Conservation (phyloP, 306 rosid species). For the Vicia sativa region DNA sequence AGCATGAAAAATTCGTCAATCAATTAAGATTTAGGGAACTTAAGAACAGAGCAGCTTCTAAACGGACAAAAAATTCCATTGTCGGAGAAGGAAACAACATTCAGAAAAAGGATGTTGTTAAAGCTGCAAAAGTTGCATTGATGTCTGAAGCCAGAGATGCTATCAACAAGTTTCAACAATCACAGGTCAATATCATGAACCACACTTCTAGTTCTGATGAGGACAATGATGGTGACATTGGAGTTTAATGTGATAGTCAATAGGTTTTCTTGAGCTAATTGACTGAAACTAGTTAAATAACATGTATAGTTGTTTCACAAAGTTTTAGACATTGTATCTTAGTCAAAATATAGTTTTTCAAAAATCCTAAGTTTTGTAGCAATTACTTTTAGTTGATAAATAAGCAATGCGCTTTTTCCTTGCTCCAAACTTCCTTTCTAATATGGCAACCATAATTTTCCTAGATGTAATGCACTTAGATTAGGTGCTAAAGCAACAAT, state of each 20-base stretch:
- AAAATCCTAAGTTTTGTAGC: conserved; percentile 9
- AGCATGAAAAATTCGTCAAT: conserved; percentile 80
- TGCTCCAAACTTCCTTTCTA: conserved; percentile 1
- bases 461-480: conserved; percentile 14
- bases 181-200: conserved; percentile 37
- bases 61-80: conserved; percentile 14
- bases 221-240: conserved; percentile 42
- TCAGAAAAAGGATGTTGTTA: conserved; percentile 47
- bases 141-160: conserved; percentile 78
- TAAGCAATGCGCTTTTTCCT: conserved; percentile 9
- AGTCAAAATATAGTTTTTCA: neutral
- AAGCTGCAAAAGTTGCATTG: conserved; percentile 71
- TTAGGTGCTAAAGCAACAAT: neutral
- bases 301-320: conserved; percentile 26
- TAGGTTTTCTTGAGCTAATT: conserved; percentile 20
- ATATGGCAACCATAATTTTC: neutral
- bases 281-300: conserved; percentile 2
- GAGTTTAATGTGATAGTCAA: conserved; percentile 43
- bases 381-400: conserved; percentile 23
- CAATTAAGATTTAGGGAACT: conserved; percentile 72
- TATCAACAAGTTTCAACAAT: conserved; percentile 55
- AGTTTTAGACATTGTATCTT: conserved; percentile 28
- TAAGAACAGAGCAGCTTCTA: conserved; percentile 57
- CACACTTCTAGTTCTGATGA: conserved; percentile 46
- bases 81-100: conserved; percentile 38